Conservation (phyloP, 768 basidiomycete species). For the Podaxis sp. region DNA sequence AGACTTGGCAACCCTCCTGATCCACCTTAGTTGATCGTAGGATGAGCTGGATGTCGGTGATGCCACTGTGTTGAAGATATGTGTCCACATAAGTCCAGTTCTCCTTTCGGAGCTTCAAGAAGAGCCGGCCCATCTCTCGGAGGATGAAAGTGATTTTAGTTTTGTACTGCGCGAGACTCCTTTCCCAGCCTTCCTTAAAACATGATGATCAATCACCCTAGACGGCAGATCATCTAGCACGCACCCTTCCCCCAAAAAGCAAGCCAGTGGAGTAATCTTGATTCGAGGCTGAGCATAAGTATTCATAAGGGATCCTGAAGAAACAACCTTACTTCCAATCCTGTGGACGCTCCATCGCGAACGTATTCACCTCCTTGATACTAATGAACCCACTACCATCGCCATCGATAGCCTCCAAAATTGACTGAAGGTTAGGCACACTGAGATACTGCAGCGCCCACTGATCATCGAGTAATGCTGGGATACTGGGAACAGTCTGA, state of each 20-base stretch:
- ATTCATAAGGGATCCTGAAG: neutral
- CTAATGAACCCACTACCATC: constrained; percentile 23
- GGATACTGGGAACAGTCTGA: neutral
- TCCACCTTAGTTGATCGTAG: constrained; percentile 17
- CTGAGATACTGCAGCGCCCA: constrained; percentile 37
- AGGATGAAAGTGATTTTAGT: constrained; percentile 17
- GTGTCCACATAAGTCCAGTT: too few relatives aligned
- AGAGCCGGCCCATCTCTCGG: neutral
- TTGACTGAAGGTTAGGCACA: constrained; percentile 28
- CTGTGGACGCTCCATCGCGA: constrained; percentile 25
- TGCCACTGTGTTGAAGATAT: constrained; percentile 4
- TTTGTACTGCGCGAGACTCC: constrained; percentile 18
- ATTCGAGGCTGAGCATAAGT: neutral
- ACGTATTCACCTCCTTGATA: constrained; percentile 30
- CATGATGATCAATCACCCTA: too few relatives aligned
- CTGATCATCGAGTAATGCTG: constrained; percentile 8
- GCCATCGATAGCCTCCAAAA: constrained; percentile 40
- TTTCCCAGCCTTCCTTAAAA: constrained; percentile 9
- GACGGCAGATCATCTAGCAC: neutral
- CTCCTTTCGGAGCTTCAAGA: too few relatives aligned
- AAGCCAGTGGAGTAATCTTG: constrained; percentile 22
- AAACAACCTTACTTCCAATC: constrained; percentile 24
- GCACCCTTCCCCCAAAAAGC: constrained; percentile 26
- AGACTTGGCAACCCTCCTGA: neutral
- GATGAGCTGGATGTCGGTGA: constrained; percentile 15